phyloP scores from a whole-genome alignment of 2,329 filamentous ascomycete genomes.

The Colletotrichum australisinense region DNA sequence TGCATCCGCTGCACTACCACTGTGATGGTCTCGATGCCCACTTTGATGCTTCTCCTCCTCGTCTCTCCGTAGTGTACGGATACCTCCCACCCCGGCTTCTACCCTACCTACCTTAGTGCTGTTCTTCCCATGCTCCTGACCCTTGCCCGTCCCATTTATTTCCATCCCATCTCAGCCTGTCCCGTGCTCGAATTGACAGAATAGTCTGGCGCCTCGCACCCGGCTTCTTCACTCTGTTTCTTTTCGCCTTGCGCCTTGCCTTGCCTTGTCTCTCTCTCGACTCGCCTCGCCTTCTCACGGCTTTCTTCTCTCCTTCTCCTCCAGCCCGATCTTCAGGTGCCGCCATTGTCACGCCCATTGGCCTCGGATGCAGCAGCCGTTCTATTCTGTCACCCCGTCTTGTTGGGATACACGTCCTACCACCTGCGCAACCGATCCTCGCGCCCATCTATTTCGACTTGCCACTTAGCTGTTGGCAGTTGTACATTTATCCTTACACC shows the following conservation, averaged over 20 bases:
- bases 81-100: constrained; percentile 6
- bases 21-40: constrained; percentile 20
- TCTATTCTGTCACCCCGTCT: not conserved
- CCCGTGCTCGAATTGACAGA: constrained; percentile 29
- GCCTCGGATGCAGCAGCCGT: constrained; percentile 30
- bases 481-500: not conserved
- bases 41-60: not conserved
- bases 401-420: constrained; percentile 22
- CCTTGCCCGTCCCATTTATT: constrained; percentile 19
- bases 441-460: not conserved
- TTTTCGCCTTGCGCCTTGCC: constrained; percentile 20
- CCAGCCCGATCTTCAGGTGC: constrained; percentile 14
- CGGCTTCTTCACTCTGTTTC: constrained; percentile 7
- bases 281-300: constrained; percentile 5
- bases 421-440: constrained; percentile 5
- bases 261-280: constrained; percentile 11
- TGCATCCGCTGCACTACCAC: not conserved
- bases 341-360: constrained; percentile 19
- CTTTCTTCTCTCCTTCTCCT: constrained; percentile 14
- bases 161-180: constrained; percentile 34
- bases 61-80: not conserved
- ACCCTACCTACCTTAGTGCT: constrained; percentile 15
- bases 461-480: constrained; percentile 33
- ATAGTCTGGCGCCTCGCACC: constrained; percentile 25
- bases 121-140: constrained; percentile 23